A percentile compares a stretch with the other conserved stretches of the same genome.
Conservation (phyloP, 2,329 filamentous ascomycete genomes). For the Aspergillus flavus region DNA sequence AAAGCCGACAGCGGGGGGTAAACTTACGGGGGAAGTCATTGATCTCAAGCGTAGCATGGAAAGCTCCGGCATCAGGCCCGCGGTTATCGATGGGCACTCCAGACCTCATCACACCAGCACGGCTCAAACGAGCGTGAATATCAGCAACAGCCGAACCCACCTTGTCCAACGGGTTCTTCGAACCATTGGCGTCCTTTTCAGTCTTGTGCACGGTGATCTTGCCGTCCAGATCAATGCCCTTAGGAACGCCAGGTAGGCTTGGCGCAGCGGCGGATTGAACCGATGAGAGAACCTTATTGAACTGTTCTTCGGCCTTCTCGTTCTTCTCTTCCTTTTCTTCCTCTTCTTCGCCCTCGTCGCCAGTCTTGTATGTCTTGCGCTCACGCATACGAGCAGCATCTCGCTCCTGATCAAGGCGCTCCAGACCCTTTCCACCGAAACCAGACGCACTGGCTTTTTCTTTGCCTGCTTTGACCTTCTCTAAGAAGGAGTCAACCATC, state of each 20-base stretch:
- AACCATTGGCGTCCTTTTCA: conserved; percentile 54
- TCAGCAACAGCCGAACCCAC: conserved; percentile 87
- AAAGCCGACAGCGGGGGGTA: not conserved
- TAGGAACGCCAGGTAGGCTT: conserved; percentile 50
- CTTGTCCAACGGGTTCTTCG: conserved; percentile 75
- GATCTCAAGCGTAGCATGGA: conserved; percentile 96
- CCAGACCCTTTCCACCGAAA: conserved; percentile 93
- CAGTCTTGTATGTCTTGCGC: conserved; percentile 85
- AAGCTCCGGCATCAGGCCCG: conserved; percentile 92
- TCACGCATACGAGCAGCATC: conserved; percentile 84
- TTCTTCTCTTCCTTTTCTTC: conserved; percentile 70
- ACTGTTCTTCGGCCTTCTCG: conserved; percentile 62
- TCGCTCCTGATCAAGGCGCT: conserved; percentile 86
- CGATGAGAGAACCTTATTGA: conserved; percentile 63
- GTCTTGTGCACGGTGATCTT: conserved; percentile 75
- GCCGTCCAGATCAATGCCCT: conserved; percentile 63
- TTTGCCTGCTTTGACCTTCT: conserved; percentile 91
- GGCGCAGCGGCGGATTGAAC: conserved; percentile 65
- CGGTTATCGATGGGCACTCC: conserved; percentile 98
- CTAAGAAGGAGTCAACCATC: conserved; percentile 69
- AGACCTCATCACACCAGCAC: conserved; percentile 83
- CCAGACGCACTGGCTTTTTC: conserved; percentile 81
- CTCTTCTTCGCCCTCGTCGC: conserved; percentile 77
- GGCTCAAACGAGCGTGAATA: conserved; percentile 88
- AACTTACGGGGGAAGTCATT: conserved; percentile 87